Evolutionary conservation across 768 basidiomycete genomes (phyloP).

Genomic region (Melanogaster broomeanus): DNA sequence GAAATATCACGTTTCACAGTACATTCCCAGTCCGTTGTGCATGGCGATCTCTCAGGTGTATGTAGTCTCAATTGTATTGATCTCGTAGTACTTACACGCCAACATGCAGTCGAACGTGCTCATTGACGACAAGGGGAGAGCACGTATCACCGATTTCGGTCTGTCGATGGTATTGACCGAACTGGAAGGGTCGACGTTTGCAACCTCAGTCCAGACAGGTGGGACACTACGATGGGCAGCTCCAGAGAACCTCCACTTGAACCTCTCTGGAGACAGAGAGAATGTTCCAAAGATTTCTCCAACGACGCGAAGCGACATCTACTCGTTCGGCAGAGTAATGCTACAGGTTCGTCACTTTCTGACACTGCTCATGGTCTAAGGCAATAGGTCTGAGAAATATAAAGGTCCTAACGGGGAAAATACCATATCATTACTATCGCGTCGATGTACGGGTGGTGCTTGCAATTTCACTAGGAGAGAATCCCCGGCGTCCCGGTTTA

Average conservation of each 20-base stretch:
- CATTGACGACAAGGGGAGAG: slow-evolving; percentile 11
- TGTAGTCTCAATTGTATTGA: too few relatives aligned
- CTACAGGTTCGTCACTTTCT: too few relatives aligned
- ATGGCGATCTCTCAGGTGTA: too few relatives aligned
- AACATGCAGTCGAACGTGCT: slow-evolving; percentile 17
- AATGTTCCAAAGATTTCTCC: slow-evolving; percentile 1
- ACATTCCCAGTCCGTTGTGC: too few relatives aligned
- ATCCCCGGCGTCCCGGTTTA: slow-evolving; percentile 8
- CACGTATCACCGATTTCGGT: slow-evolving; percentile 43
- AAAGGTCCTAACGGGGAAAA: slow-evolving; percentile 12
- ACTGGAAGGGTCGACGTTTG: slow-evolving; percentile 35
- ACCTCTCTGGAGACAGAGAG: slow-evolving; percentile 15
- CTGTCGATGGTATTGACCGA: slow-evolving; percentile 44
- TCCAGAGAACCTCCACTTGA: slow-evolving; percentile 37
- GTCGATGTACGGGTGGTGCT: slow-evolving; percentile 11
- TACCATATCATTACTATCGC: slow-evolving; percentile 13
- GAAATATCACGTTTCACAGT: too few relatives aligned
- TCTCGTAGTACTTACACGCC: too few relatives aligned
- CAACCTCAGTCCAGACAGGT: slow-evolving; percentile 31
- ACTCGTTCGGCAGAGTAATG: slow-evolving; percentile 34
- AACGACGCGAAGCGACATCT: slow-evolving; percentile 14
- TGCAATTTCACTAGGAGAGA: too few relatives aligned
- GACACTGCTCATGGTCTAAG: neutral
- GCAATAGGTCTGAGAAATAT: neutral
- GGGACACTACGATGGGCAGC: slow-evolving; percentile 48